Base-by-base conservation (phyloP, 2,329 filamentous ascomycete species). In the Biscogniauxia sp. region DNA sequence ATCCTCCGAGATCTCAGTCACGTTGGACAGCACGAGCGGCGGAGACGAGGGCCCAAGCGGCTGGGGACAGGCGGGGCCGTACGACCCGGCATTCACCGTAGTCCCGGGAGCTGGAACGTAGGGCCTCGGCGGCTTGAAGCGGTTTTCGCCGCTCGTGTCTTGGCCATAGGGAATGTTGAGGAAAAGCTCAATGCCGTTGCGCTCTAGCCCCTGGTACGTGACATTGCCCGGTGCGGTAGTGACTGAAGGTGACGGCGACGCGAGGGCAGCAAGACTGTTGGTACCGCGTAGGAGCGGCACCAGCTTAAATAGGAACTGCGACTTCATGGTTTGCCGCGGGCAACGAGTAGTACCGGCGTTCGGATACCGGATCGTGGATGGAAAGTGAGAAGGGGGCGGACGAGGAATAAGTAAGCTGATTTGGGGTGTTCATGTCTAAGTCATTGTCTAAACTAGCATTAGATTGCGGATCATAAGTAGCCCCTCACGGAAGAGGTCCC, bases 11-110 rank as follows among this genome's bases (percentile, higher is more conserved):
- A 77, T 66, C 2, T 73, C 62, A 3, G 76, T 78, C 11, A 78
- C 72, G 25, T 76, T 76, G 2, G 69, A 73, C 25, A 77, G 64
- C 0, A 72, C 70, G 5, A 77, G 62, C 5, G 74, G 74, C 3
- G 67, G 60, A 3, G 67, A 49, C 49, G 69, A 72, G 3, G 59
- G 62, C 3, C 72, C 75, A 0, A 77, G 58, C 5, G 66, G 60
- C 66, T 82, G 80, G 2, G 80, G 80, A 59, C 80, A 83, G 1
- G 78, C 76, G 3, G 76, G 73, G 0, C 80, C 80, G 37, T 75
- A 73, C 1, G 73, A 70, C 7, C 73, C 77, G 1, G 77, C 79
- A 62, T 77, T 67, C 57, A 80, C 68, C 5, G 67, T 68, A 25
- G 68, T 71, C 5, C 76, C 76, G 2, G 69, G 64, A 3, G 62